Evolutionary conservation across 2,329 filamentous ascomycete genomes (phyloP).

Genomic region (Elsinoe australis): DNA sequence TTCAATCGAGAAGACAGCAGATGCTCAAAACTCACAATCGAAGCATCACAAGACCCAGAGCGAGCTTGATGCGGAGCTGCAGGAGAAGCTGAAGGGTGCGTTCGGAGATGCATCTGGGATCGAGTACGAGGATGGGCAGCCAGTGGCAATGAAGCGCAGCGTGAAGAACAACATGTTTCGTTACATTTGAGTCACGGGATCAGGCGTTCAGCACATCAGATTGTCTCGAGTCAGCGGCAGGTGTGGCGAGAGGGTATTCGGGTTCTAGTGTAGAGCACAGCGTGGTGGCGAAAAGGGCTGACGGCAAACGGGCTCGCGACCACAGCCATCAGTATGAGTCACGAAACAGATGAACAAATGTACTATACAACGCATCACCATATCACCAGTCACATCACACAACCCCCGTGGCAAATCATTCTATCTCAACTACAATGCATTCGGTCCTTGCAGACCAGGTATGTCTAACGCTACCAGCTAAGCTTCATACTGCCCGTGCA

Average conservation of each 20-base stretch:
- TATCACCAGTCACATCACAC: too few species aligned
- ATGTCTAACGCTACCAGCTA: neutral
- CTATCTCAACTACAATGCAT: too few species aligned
- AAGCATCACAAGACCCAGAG: conserved; percentile 47
- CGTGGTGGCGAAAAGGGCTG: too few species aligned
- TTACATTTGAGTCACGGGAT: conserved; percentile 51
- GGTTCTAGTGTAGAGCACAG: too few species aligned
- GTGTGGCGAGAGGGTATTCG: too few species aligned
- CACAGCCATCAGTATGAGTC: neutral
- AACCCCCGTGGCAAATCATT: too few species aligned
- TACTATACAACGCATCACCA: too few species aligned
- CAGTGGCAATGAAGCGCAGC: conserved; percentile 63
- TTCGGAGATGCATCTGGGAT: conserved; percentile 62
- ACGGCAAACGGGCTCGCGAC: too few species aligned
- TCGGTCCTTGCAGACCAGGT: neutral
- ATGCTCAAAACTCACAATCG: too few species aligned
- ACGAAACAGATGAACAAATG: neutral
- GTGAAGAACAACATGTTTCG: conserved; percentile 74
- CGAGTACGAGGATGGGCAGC: conserved; percentile 67
- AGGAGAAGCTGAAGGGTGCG: conserved; percentile 56
- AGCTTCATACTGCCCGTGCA: too few species aligned
- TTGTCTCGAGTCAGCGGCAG: too few species aligned
- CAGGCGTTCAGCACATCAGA: too few species aligned
- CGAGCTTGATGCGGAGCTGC: conserved; percentile 60
- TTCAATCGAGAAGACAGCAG: neutral